phyloP scores from a whole-genome alignment of 2,329 filamentous ascomycete species.

The Fusarium staphyleae region DNA sequence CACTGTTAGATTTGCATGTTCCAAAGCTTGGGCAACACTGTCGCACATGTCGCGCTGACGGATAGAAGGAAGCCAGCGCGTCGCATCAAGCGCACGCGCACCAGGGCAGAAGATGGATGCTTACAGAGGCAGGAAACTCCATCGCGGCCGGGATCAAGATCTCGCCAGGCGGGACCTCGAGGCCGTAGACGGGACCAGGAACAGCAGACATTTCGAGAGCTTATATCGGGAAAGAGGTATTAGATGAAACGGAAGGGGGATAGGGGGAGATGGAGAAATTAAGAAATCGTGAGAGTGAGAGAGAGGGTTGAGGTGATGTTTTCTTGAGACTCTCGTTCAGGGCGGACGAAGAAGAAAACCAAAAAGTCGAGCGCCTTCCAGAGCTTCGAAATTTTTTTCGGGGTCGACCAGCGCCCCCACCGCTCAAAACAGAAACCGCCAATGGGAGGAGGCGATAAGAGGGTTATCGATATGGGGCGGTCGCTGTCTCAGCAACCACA shows the following conservation, averaged over 20 bases:
- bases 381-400: conserved; percentile 48
- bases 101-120: conserved; percentile 47
- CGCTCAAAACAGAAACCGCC: conserved; percentile 20
- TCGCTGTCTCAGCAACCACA: conserved; percentile 47
- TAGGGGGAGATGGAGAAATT: conserved; percentile 6
- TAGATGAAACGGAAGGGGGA: conserved; percentile 1
- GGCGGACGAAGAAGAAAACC: conserved; percentile 30
- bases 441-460: conserved; percentile 45
- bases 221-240: conserved; percentile 3
- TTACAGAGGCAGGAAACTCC: conserved; percentile 84
- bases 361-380: conserved; percentile 34
- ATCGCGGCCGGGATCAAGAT: conserved; percentile 79
- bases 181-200: conserved; percentile 86
- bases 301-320: conserved; percentile 26
- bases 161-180: conserved; percentile 87
- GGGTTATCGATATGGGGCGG: conserved; percentile 38
- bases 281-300: conserved; percentile 12
- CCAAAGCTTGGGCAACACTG: not conserved
- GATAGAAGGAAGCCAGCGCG: not conserved
- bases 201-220: conserved; percentile 61
- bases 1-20: conserved; percentile 19
- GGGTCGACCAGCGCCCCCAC: conserved; percentile 32
- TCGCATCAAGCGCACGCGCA: not conserved
- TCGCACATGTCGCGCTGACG: conserved; percentile 22
- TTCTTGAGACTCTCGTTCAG: conserved; percentile 29